Base-by-base conservation (phyloP, 306 rosid genomes). In the Biancaea sappan region DNA sequence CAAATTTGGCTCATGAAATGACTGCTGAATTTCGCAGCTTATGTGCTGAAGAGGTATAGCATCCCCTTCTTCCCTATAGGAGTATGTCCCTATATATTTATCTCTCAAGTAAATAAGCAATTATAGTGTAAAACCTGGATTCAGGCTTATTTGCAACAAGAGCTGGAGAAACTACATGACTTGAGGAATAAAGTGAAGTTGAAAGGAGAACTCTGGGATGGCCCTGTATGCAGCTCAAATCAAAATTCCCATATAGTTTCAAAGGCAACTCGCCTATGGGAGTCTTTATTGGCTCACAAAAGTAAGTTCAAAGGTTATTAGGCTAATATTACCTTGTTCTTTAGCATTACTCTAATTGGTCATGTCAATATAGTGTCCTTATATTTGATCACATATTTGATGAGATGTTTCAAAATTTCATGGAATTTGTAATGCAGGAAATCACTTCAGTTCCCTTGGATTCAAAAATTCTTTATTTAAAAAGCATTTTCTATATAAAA, bases 61-160 rank as follows among this genome's bases (percentile, higher is more conserved):
- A 69, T 43, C 18, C 66, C 37, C 47, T 67, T 69, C 28, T 71
- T 25, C 71, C 38, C 44, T 67, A 52, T 19, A 44, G 2, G 56
- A 62, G 57, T 24, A 35, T 9, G 25, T 51, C 66, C 44, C 24
- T 75, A 9, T 76, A 59, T 34, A 14, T 35, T 63, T 67, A 21
- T 25, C 76, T 63, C 31, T 76, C 16, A 72, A 29, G 26, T 21
- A 54, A 26, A 24, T 69, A 62, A 29, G 26, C 26, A 54, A 26
- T 28, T 69, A 62, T 51, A 59, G 6, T 72, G 77, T 75, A 79
- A 73, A 83, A 73, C 75, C 37, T 84, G 77, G 75, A 77, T 68
- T 71, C 82, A 94, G 97, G 98, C 98, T 84, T 94, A 88, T 83
- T 86, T 94, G 86, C 98, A 91, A 89, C 98, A 88, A 88, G 98